These are phyloP conservation scores for Aquilaria sinensis DNA, from an alignment of 345 rosid species.

Conservation along the genomic window DNA sequence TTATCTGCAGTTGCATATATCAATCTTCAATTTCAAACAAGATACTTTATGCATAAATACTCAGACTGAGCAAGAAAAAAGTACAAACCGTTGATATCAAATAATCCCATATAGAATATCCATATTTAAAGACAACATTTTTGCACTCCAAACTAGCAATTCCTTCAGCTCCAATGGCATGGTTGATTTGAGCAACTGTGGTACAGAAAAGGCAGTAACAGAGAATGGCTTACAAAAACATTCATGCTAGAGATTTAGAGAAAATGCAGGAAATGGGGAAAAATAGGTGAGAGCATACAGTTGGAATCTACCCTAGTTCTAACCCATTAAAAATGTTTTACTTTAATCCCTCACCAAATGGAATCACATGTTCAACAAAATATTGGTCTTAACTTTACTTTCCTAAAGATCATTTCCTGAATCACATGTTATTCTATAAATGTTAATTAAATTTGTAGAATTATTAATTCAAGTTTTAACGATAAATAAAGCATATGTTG, in stretches of 20 bases:
- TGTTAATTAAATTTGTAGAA: too few species aligned
- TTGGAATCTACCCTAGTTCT: conserved; percentile 20
- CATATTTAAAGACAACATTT: conserved; percentile 29
- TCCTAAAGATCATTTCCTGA: too few species aligned
- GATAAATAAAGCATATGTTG: too few species aligned
- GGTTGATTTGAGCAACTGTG: conserved; percentile 44
- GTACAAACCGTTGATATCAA: conserved; percentile 41
- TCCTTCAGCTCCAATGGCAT: conserved; percentile 49
- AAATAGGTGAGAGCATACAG: conserved; percentile 28
- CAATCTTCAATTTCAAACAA: background rate
- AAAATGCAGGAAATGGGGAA: background rate
- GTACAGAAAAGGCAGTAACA: conserved; percentile 22
- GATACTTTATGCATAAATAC: background rate
- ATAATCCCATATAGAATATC: conserved; percentile 37
- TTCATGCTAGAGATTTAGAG: too few species aligned
- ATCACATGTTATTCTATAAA: too few species aligned
- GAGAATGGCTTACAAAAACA: background rate
- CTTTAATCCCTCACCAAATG: too few species aligned
- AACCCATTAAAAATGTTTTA: too few species aligned
- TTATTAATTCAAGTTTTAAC: too few species aligned
- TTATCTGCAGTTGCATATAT: conserved; percentile 26
- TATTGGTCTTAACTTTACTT: too few species aligned
- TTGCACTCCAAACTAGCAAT: conserved; percentile 41
- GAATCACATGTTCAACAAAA: too few species aligned
- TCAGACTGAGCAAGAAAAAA: conserved; percentile 1